Conservation (phyloP, 75 land plant genomes). For the Cupressus sempervirens region DNA sequence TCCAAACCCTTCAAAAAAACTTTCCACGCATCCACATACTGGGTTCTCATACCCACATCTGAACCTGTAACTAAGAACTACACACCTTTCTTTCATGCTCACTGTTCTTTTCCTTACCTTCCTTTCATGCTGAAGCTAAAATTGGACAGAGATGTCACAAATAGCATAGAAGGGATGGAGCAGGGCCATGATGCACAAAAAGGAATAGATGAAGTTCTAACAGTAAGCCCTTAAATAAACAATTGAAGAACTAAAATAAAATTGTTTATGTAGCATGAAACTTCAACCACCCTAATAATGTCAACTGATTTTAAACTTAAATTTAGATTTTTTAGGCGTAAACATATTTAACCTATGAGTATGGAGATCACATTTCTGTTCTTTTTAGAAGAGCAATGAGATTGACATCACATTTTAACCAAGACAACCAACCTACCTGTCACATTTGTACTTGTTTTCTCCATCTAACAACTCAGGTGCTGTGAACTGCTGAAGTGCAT, state of each 20-base stretch:
- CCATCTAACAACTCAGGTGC: conserved; percentile 74
- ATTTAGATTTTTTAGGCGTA: neutral
- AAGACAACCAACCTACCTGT: conserved; percentile 36
- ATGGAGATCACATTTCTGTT: neutral
- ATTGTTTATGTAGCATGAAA: neutral
- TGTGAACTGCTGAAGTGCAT: conserved; percentile 77
- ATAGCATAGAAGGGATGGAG: neutral
- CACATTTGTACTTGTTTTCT: conserved; percentile 83
- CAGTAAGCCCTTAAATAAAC: neutral
- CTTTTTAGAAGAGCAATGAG: neutral
- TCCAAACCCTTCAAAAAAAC: too few species aligned
- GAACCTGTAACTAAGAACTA: too few species aligned
- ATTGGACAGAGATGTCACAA: neutral
- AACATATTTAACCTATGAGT: neutral
- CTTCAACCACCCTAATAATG: neutral
- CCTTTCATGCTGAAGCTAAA: neutral
- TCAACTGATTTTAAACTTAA: neutral
- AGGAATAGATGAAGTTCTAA: neutral
- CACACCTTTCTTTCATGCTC: neutral
- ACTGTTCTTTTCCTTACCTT: neutral
- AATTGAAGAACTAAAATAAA: neutral
- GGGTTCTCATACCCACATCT: too few species aligned
- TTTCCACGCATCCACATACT: too few species aligned
- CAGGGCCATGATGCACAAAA: neutral
- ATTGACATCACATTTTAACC: neutral